These are phyloP conservation scores for Magnolia officinalis DNA, from an alignment of 164 flowering plant species.

Conservation along the genomic window DNA sequence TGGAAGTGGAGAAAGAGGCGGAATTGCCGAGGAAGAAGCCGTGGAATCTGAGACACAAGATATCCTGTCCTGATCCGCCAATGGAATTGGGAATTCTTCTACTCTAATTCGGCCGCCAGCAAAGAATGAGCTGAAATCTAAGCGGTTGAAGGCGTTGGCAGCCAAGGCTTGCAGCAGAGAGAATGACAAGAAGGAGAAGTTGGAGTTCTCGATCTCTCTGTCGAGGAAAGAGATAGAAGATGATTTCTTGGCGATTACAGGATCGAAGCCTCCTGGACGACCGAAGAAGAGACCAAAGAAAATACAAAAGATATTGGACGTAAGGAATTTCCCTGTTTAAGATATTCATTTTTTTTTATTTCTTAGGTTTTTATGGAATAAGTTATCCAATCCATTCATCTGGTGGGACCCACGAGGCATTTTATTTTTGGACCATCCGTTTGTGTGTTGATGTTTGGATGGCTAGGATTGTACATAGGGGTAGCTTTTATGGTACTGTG, in stretches of 20 bases:
- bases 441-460: too few species aligned
- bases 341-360: background rate
- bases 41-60: conserved; percentile 72
- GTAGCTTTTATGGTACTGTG: too few species aligned
- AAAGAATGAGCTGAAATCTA: conserved; percentile 25
- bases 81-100: background rate
- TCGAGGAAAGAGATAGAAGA: conserved; percentile 62
- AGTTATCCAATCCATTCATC: background rate
- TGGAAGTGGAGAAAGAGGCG: background rate
- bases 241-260: conserved; percentile 52
- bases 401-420: too few species aligned
- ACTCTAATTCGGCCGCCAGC: conserved; percentile 16
- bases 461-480: too few species aligned
- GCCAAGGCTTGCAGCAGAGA: conserved; percentile 11
- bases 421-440: too few species aligned
- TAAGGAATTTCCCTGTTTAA: conserved; percentile 22
- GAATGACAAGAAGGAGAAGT: conserved; percentile 27
- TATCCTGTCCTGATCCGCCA: conserved; percentile 45
- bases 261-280: conserved; percentile 55
- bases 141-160: conserved; percentile 13
- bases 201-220: conserved; percentile 44
- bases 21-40: conserved; percentile 28
- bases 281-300: conserved; percentile 59
- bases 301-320: conserved; percentile 60
- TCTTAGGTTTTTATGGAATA: background rate